A percentile compares a stretch with the other conserved stretches of the same genome.
Evolutionary conservation across 192 early-diverging fungal species (phyloP).

Genomic region (Mortierella alpina): DNA sequence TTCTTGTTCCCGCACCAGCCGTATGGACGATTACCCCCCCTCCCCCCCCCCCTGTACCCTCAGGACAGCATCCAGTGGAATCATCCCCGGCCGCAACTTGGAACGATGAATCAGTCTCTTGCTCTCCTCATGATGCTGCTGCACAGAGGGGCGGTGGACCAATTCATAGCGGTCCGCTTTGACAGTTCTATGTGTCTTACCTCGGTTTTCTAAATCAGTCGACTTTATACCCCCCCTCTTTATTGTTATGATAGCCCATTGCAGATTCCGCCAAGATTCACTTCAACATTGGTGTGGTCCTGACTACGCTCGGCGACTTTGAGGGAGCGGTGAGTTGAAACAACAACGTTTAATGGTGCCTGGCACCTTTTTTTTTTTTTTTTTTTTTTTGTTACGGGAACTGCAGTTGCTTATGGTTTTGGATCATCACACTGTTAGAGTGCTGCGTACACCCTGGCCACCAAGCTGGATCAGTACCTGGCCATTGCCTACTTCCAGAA

Average conservation of each 20-base stretch:
- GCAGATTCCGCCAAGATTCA: slow-evolving; percentile 95
- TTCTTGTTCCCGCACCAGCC: no score
- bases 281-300: slow-evolving; percentile 93
- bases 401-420: neutral
- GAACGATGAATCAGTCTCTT: no score
- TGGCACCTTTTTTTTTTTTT: neutral
- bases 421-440: slow-evolving; percentile 63
- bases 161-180: no score
- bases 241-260: slow-evolving; percentile 65
- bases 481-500: slow-evolving; percentile 94
- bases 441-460: slow-evolving; percentile 75
- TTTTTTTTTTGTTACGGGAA: slow-evolving; percentile 5
- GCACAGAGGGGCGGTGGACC: no score
- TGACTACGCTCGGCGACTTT: slow-evolving; percentile 77
- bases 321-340: slow-evolving; percentile 81
- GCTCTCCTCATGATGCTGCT: no score
- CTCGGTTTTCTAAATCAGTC: neutral
- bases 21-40: no score
- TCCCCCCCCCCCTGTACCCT: no score
- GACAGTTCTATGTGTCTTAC: no score
- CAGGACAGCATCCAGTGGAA: no score
- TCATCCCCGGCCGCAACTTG: no score
- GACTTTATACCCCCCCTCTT: neutral
- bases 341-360: neutral
- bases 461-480: slow-evolving; percentile 86